Evolutionary conservation across 1,284 basidiomycete genomes (phyloP).

Genomic region (Agroathelia rolfsii): DNA sequence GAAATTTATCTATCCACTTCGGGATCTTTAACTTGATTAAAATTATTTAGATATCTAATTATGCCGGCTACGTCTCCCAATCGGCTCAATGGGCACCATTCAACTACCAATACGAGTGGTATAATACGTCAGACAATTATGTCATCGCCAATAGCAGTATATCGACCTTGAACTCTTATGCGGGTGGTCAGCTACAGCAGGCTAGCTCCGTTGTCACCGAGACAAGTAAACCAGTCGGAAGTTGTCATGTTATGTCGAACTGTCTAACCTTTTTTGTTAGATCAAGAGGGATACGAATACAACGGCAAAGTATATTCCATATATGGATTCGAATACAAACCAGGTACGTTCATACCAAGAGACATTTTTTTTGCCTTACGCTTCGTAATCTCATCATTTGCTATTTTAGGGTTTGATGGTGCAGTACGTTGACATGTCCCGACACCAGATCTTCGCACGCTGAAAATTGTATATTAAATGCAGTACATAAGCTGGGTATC

Average conservation of each 20-base stretch:
- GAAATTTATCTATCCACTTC: too few species aligned
- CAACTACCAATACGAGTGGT: constrained; percentile 27
- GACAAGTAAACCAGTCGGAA: too few species aligned
- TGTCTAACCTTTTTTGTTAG: constrained; percentile 6
- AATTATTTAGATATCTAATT: constrained; percentile 6
- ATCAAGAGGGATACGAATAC: constrained; percentile 12
- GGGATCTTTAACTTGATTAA: too few species aligned
- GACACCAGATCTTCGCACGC: neutral
- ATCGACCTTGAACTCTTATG: constrained; percentile 41
- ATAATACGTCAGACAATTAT: constrained; percentile 27
- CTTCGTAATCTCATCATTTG: too few species aligned
- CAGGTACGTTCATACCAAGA: constrained; percentile 29
- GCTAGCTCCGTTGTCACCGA: constrained; percentile 27
- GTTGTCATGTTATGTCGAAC: too few species aligned
- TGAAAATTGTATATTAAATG: constrained; percentile 7
- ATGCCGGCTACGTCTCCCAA: constrained; percentile 24
- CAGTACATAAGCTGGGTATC: constrained; percentile 67
- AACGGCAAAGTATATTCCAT: constrained; percentile 9
- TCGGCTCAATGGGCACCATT: constrained; percentile 36
- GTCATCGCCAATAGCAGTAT: constrained; percentile 32
- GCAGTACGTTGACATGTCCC: constrained; percentile 26
- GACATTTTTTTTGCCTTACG: too few species aligned
- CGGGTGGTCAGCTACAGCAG: constrained; percentile 44
- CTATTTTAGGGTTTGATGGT: constrained; percentile 35
- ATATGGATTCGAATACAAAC: constrained; percentile 13